Evolutionary conservation across 1,139 yeast species (phyloP).

Genomic region (Candida frijolesensis): DNA sequence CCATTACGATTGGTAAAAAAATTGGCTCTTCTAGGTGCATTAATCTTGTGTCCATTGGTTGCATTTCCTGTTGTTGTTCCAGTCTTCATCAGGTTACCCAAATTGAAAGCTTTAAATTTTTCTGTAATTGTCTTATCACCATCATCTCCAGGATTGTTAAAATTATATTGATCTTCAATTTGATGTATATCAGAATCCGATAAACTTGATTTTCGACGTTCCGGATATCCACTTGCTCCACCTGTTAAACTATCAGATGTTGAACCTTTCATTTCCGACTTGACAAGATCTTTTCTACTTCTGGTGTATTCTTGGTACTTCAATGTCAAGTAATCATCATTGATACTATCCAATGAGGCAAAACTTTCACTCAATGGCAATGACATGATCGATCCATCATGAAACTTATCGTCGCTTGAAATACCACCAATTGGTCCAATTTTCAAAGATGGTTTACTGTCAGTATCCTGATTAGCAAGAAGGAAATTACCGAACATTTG

Average conservation of each 20-base stretch:
- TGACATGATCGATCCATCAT: slow-evolving; percentile 42
- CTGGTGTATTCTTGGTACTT: slow-evolving; percentile 38
- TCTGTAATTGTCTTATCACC: slow-evolving; percentile 25
- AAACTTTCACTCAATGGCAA: slow-evolving; percentile 72
- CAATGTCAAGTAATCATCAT: slow-evolving; percentile 53
- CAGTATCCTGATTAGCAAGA: neutral
- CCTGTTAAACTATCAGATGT: neutral
- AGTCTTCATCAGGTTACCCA: slow-evolving; percentile 40
- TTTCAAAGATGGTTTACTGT: slow-evolving; percentile 16
- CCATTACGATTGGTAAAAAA: neutral
- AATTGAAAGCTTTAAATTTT: slow-evolving; percentile 40
- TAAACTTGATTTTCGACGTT: slow-evolving; percentile 17
- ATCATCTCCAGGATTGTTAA: slow-evolving; percentile 4
- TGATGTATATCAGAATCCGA: slow-evolving; percentile 14
- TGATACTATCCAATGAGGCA: slow-evolving; percentile 75
- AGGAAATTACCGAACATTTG: slow-evolving; percentile 1
- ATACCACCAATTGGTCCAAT: slow-evolving; percentile 19
- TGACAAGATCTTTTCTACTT: slow-evolving; percentile 12
- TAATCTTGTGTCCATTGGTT: neutral
- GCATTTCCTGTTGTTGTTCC: slow-evolving; percentile 6
- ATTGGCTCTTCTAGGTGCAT: neutral
- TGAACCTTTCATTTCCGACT: slow-evolving; percentile 8
- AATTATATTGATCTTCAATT: neutral
- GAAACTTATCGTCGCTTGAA: slow-evolving; percentile 13
- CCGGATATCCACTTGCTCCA: neutral